Base-by-base conservation (phyloP, 495 filamentous ascomycete genomes). In the Aspergillus sparsus region DNA sequence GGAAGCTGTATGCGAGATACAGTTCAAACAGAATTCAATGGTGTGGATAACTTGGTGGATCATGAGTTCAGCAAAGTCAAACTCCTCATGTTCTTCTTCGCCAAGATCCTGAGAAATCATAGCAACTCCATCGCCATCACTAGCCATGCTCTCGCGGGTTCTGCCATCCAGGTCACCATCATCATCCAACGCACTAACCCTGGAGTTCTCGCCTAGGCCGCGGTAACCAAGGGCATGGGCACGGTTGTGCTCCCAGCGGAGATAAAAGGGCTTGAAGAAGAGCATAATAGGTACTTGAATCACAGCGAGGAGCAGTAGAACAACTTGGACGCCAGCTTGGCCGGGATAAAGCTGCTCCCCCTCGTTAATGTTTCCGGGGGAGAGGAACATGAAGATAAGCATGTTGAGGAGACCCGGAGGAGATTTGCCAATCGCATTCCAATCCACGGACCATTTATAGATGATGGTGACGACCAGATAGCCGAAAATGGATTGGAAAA, bases 21-120 rank as follows among this genome's bases (percentile, higher is more conserved):
- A 97, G 79, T 98, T 98, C 63, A 99, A 83, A 75, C 94, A 98
- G 78, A 99, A 99, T 80, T 98, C 94, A 67, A 98, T 98, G 21
- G 94, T 98, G 76, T 98, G 94, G 69, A 98, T 98, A 70, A 97
- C 88, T 72, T 99, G 94, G 73, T 99, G 94, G 68, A 99, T 99
- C 90, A 98, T 96, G 63, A 92, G 80, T 66, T 99, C 94, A 36
- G 84, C 81, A 70, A 98, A 98, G 60, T 98, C 94, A 71, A 99
- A 99, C 67, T 98, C 94, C 67, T 91, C 95, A 66, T 97, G 91
- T 57, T 88, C 87, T 18, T 83, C 87, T 34, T 85, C 78, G 37
- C 83, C 84, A 55, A 91, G 85, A 64, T 90, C 89, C 70, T 96
- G 88, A 0, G 92, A 89, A 72, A 98, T 91, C 87, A 96, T 91